A percentile compares a stretch with the other conserved stretches of the same genome.
These are phyloP conservation scores for Cyberlindnera xylosilytica DNA, from an alignment of 805 yeast species.

Conservation along the genomic window DNA sequence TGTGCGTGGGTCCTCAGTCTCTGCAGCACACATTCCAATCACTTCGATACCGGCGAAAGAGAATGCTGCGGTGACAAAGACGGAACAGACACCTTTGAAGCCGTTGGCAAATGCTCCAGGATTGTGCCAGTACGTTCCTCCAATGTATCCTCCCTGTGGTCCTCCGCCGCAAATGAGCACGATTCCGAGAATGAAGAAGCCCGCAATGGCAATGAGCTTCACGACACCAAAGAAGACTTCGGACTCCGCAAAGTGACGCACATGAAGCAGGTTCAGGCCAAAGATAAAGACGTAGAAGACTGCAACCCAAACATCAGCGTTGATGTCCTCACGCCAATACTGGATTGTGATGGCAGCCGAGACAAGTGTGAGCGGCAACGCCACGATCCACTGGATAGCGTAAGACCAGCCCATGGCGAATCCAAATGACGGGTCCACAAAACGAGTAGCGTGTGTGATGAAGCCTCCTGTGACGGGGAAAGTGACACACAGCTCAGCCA, in stretches of 20 bases:
- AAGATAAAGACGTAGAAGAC: slow-evolving; percentile 47
- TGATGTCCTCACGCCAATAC: slow-evolving; percentile 47
- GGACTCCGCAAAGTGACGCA: slow-evolving; percentile 53
- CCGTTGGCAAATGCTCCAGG: slow-evolving; percentile 54
- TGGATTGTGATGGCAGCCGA: slow-evolving; percentile 55
- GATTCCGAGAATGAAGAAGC: slow-evolving; percentile 46
- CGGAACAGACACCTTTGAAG: slow-evolving; percentile 53
- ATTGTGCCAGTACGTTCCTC: slow-evolving; percentile 47
- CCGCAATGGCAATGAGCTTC: slow-evolving; percentile 45
- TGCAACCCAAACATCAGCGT: slow-evolving; percentile 57
- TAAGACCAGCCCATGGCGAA: slow-evolving; percentile 53
- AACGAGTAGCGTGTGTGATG: slow-evolving; percentile 46
- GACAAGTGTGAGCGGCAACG: slow-evolving; percentile 55
- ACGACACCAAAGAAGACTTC: slow-evolving; percentile 47
- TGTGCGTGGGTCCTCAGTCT: slow-evolving; percentile 62
- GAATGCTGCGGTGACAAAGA: slow-evolving; percentile 56
- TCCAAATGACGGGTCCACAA: slow-evolving; percentile 53
- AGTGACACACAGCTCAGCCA: slow-evolving; percentile 52
- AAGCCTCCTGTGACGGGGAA: slow-evolving; percentile 55
- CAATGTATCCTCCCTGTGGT: slow-evolving; percentile 46
- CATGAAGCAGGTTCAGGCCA: slow-evolving; percentile 48
- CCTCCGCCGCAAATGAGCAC: slow-evolving; percentile 54
- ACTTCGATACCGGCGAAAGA: slow-evolving; percentile 73
- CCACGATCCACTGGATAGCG: slow-evolving; percentile 51
- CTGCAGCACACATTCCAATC: slow-evolving; percentile 75